Conservation (phyloP, 768 basidiomycete genomes). For the Leccinum incarnatum region DNA sequence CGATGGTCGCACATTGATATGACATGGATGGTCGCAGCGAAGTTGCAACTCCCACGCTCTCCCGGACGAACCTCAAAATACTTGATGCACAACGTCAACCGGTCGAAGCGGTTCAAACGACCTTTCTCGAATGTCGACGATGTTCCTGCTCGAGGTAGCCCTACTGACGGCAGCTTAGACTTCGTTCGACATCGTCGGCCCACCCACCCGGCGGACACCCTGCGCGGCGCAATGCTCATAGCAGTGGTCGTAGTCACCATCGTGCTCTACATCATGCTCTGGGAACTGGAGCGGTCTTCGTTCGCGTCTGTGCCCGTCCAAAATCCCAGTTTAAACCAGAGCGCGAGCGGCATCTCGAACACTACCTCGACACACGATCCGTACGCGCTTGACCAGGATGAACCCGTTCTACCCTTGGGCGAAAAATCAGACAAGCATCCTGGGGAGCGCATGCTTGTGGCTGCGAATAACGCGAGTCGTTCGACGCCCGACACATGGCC, state of each 20-base stretch:
- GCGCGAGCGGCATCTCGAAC: too few relatives aligned
- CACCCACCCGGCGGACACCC: neutral
- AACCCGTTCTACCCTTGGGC: too few relatives aligned
- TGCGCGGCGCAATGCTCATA: constrained; percentile 16
- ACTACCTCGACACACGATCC: neutral
- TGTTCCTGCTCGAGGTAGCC: neutral
- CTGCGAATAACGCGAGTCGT: neutral
- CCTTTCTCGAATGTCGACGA: neutral
- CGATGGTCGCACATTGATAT: too few relatives aligned
- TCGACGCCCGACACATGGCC: constrained; percentile 24
- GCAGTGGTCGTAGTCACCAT: constrained; percentile 20
- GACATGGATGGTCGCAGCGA: too few relatives aligned
- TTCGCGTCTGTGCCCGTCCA: neutral
- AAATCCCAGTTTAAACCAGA: neutral
- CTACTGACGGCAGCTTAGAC: neutral
- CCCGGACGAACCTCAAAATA: too few relatives aligned
- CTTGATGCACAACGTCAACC: too few relatives aligned
- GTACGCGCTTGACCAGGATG: neutral
- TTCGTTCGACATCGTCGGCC: constrained; percentile 3
- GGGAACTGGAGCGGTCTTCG: constrained; percentile 19
- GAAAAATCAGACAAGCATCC: neutral
- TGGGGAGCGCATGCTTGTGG: neutral
- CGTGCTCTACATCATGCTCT: constrained; percentile 23
- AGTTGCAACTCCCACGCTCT: too few relatives aligned
- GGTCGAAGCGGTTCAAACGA: too few relatives aligned